phyloP scores from a whole-genome alignment of 768 basidiomycete species.

The Podaxis carcinomalis region DNA sequence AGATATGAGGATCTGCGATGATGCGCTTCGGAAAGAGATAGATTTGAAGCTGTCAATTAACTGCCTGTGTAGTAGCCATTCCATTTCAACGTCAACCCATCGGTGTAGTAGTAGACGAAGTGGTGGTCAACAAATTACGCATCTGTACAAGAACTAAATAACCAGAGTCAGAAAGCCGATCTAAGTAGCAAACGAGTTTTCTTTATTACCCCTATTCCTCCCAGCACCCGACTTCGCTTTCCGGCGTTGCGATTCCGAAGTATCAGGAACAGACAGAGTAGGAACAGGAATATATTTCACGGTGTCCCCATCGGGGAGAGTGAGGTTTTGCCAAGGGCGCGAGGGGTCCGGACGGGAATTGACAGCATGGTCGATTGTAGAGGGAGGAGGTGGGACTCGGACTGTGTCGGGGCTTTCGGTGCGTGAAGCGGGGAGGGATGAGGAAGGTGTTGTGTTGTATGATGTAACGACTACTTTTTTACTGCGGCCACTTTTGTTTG shows the following conservation, averaged over 20 bases:
- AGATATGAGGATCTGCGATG: too few relatives aligned
- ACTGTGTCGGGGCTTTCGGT: slow-evolving; percentile 16
- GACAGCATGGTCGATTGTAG: slow-evolving; percentile 30
- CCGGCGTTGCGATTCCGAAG: not conserved
- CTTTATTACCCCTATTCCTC: not conserved
- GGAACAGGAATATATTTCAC: slow-evolving; percentile 31
- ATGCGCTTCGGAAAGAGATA: too few relatives aligned
- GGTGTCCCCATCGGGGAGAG: slow-evolving; percentile 17
- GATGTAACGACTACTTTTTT: slow-evolving; percentile 37
- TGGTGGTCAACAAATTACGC: too few relatives aligned
- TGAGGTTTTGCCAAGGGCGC: slow-evolving; percentile 43
- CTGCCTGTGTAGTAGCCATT: too few relatives aligned
- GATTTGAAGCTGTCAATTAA: too few relatives aligned
- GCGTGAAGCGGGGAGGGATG: slow-evolving; percentile 26
- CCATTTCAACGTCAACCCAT: too few relatives aligned
- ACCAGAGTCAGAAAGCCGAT: too few relatives aligned
- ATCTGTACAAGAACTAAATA: too few relatives aligned
- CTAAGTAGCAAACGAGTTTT: not conserved
- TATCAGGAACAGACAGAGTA: not conserved
- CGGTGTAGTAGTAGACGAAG: too few relatives aligned
- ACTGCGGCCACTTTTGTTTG: slow-evolving; percentile 29
- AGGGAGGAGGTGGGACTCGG: slow-evolving; percentile 36
- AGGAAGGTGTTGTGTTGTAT: slow-evolving; percentile 36
- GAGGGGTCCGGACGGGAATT: slow-evolving; percentile 20
- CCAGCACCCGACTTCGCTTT: not conserved